Conservation (phyloP, 371 early-diverging fungal species). For the Neoconidiobolus thromboides region DNA sequence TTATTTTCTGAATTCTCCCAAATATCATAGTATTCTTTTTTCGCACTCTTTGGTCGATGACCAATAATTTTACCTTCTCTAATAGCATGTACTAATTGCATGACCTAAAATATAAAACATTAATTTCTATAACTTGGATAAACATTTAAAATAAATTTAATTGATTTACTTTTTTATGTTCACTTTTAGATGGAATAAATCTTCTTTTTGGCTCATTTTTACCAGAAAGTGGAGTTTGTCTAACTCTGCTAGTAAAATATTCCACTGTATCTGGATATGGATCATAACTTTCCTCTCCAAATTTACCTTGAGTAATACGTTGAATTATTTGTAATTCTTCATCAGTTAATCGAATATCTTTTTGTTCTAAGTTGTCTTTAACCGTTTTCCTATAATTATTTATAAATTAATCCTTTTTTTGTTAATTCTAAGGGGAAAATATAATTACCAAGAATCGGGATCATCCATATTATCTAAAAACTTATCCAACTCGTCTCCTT, state of each 20-base stretch:
- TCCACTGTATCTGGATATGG: constrained; percentile 78
- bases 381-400: constrained; percentile 40
- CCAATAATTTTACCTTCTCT: constrained; percentile 65
- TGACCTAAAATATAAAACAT: constrained; percentile 21
- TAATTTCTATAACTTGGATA: no score
- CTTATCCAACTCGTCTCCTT: constrained; percentile 74
- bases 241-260: constrained; percentile 74
- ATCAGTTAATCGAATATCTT: constrained; percentile 59
- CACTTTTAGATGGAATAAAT: constrained; percentile 87
- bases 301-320: constrained; percentile 54
- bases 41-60: constrained; percentile 31
- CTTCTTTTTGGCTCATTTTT: constrained; percentile 89
- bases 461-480: constrained; percentile 84
- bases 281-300: constrained; percentile 66
- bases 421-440: background rate
- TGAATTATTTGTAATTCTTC: constrained; percentile 84
- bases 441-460: constrained; percentile 60
- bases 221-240: constrained; percentile 53
- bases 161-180: constrained; percentile 43
- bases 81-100: constrained; percentile 91
- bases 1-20: constrained; percentile 47
- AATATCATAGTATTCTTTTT: constrained; percentile 51
- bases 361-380: constrained; percentile 56
- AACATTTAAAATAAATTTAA: no score
- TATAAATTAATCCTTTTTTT: background rate